Percentiles rank a stretch among this genome's conserved stretches.
Conservation (phyloP, 2,329 filamentous ascomycete genomes). For the Leptographium galeiforme region DNA sequence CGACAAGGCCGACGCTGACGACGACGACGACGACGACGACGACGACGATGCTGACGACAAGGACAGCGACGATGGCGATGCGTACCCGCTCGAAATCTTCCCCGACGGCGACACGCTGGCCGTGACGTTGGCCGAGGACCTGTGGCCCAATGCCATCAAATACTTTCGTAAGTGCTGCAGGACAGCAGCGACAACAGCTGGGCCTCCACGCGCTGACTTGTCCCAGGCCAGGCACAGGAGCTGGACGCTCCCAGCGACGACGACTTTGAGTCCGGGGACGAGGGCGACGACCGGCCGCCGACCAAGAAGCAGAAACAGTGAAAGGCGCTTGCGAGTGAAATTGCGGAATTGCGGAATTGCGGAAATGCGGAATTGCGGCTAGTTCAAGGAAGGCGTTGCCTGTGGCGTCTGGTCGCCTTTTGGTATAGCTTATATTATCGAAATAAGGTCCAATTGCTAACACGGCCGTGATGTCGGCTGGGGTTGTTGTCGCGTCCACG, state of each 20-base stretch:
- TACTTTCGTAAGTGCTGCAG: slow-evolving; percentile 63
- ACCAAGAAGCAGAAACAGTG: slow-evolving; percentile 22
- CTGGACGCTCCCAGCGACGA: slow-evolving; percentile 51
- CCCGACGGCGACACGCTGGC: slow-evolving; percentile 77
- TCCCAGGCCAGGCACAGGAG: slow-evolving; percentile 55
- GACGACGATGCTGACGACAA: slow-evolving; percentile 44
- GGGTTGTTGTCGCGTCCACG: slow-evolving; percentile 12
- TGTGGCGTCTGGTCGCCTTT: too few species aligned
- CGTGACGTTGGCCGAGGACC: slow-evolving; percentile 67
- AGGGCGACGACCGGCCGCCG: slow-evolving; percentile 36
- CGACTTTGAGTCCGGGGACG: slow-evolving; percentile 53
- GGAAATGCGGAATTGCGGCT: too few species aligned
- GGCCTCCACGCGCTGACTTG: too few species aligned
- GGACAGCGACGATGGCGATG: slow-evolving; percentile 17
- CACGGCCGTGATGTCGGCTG: slow-evolving; percentile 10
- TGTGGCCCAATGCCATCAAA: slow-evolving; percentile 78
- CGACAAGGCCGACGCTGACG: slow-evolving; percentile 24
- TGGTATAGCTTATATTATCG: too few species aligned
- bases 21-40: slow-evolving; percentile 40
- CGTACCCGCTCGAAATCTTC: slow-evolving; percentile 69
- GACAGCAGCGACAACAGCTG: too few species aligned
- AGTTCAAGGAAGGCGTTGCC: too few species aligned
- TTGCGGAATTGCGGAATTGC: not conserved
- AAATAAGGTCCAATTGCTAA: too few species aligned
- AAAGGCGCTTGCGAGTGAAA: not conserved